These are phyloP conservation scores for Suillus bovinus DNA, from an alignment of 768 basidiomycete genomes.

Conservation along the genomic window DNA sequence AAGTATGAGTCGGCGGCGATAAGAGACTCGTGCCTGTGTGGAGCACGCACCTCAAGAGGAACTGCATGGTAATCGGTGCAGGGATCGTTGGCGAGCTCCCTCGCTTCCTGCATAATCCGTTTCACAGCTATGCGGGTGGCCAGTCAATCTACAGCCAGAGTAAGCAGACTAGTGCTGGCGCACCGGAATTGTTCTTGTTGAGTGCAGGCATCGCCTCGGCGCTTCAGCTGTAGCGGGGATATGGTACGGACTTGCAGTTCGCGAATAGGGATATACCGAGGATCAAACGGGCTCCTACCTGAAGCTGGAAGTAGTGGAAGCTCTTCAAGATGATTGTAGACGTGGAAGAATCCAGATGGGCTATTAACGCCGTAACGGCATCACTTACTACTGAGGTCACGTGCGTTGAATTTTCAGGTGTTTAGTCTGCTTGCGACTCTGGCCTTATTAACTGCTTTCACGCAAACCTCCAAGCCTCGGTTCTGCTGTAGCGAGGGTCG, in stretches of 20 bases:
- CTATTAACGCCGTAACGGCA: not conserved
- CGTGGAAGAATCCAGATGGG: not conserved
- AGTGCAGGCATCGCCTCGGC: slow-evolving; percentile 38
- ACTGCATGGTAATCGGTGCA: slow-evolving; percentile 84
- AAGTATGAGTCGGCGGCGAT: slow-evolving; percentile 13
- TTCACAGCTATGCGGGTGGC: slow-evolving; percentile 67
- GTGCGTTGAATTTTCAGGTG: slow-evolving; percentile 3
- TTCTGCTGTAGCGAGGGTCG: not conserved
- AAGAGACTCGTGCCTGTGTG: slow-evolving; percentile 2
- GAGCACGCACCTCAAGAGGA: slow-evolving; percentile 64
- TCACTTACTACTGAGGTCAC: not conserved
- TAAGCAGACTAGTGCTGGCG: slow-evolving; percentile 19
- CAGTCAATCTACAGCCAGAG: not conserved
- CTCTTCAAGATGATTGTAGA: not conserved
- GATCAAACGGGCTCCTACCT: not conserved
- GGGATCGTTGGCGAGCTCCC: slow-evolving; percentile 83
- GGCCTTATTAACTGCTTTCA: not conserved
- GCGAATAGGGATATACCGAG: not conserved
- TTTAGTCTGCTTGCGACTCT: not conserved
- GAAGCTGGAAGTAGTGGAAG: not conserved
- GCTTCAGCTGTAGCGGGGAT: not conserved
- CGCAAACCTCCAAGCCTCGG: not conserved
- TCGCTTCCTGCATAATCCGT: slow-evolving; percentile 95
- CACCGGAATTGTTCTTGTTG: slow-evolving; percentile 91
- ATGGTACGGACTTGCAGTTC: not conserved